Percentiles rank a stretch among this genome's conserved stretches.
Conservation (phyloP, 495 filamentous ascomycete species). For the Talaromyces liani region DNA sequence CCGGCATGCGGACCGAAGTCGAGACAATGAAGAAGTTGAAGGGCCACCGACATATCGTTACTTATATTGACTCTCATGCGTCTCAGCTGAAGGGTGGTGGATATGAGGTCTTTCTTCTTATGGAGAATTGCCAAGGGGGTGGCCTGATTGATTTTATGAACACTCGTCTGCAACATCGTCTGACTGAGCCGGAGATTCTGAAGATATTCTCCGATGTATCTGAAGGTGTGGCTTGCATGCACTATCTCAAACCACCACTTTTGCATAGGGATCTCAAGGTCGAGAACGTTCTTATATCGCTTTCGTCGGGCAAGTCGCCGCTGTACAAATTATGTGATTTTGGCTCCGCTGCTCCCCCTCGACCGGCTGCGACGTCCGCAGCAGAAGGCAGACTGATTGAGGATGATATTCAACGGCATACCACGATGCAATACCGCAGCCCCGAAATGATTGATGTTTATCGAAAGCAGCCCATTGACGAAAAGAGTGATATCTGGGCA, state of each 20-base stretch:
- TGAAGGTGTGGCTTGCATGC: conserved; percentile 97
- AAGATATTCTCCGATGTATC: conserved; percentile 95
- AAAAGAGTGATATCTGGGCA: conserved; percentile 99
- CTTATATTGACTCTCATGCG: conserved; percentile 96
- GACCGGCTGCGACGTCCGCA: conserved; percentile 74
- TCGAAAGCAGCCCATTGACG: conserved; percentile 90
- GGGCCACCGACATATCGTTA: conserved; percentile 92
- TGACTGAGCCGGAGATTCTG: conserved; percentile 95
- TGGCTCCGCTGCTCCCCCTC: conserved; percentile 80
- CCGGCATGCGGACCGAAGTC: conserved; percentile 95
- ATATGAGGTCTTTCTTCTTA: conserved; percentile 95
- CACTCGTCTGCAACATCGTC: conserved; percentile 86
- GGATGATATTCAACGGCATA: conserved; percentile 95
- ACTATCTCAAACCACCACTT: conserved; percentile 91
- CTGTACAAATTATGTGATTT: conserved; percentile 97
- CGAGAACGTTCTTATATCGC: conserved; percentile 91
- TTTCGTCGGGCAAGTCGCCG: conserved; percentile 44
- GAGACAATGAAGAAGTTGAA: conserved; percentile 99
- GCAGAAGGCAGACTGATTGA: conserved; percentile 86
- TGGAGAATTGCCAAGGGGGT: conserved; percentile 83
- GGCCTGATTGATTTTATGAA: conserved; percentile 99
- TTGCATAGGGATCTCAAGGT: conserved; percentile 95
- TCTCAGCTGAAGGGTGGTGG: conserved; percentile 86
- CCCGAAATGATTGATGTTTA: conserved; percentile 99
- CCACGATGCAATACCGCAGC: conserved; percentile 93